phyloP scores from a whole-genome alignment of 148 eudicot species.

The Polygonum maritimum region DNA sequence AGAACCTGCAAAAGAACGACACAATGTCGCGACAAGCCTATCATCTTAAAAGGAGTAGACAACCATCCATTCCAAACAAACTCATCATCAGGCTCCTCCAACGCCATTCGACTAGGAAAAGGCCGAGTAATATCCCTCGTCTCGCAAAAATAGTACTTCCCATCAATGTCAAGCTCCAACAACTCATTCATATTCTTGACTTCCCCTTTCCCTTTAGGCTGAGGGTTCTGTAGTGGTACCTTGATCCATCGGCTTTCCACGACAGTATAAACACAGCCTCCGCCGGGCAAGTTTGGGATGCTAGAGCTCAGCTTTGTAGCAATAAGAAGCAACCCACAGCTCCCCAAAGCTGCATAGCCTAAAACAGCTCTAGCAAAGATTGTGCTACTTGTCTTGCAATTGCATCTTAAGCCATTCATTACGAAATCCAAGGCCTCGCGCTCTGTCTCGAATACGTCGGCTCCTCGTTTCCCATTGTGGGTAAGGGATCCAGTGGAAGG shows the following conservation, averaged over 20 bases:
- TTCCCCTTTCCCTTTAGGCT: constrained; percentile 85
- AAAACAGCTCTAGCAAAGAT: constrained; percentile 70
- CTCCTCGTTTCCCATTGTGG: constrained; percentile 48
- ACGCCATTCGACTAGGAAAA: constrained; percentile 73
- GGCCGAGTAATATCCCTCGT: constrained; percentile 84
- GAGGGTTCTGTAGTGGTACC: constrained; percentile 72
- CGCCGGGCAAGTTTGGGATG: constrained; percentile 77
- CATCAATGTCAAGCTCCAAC: constrained; percentile 85
- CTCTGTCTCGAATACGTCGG: constrained; percentile 70
- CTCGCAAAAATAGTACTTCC: constrained; percentile 89
- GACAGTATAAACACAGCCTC: constrained; percentile 79
- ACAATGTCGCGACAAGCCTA: constrained; percentile 87
- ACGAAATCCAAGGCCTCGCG: constrained; percentile 71
- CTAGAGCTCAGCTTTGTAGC: constrained; percentile 77
- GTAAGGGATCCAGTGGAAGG: constrained; percentile 85
- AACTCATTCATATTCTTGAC: constrained; percentile 66
- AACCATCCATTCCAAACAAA: constrained; percentile 97
- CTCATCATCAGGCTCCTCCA: constrained; percentile 79
- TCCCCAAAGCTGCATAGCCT: constrained; percentile 88
- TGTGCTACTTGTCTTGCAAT: constrained; percentile 34
- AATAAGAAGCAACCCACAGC: constrained; percentile 61
- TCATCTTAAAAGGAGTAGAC: constrained; percentile 59
- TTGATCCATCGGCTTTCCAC: constrained; percentile 87
- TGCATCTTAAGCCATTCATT: constrained; percentile 67
- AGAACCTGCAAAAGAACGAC: constrained; percentile 81